Base-by-base conservation (phyloP, 2,329 filamentous ascomycete genomes). In the Dichotomopilus funicola region DNA sequence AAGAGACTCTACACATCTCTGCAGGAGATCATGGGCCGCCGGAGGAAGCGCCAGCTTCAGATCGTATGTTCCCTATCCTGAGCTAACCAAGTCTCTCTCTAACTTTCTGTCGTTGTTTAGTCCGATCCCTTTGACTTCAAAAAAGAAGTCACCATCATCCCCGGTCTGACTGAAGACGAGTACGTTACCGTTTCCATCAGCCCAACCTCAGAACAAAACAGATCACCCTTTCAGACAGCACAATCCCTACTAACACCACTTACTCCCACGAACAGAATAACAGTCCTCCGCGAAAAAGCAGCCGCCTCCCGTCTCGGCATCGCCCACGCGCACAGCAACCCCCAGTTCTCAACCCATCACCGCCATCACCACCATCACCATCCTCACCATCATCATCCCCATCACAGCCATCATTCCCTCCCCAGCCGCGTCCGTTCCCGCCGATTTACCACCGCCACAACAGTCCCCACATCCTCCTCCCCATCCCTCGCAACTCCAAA, bases 51-150 rank as follows among this genome's bases (percentile, higher is more conserved):
- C 19, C 65, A 63, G n/a, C 56, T 76, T 11, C 70, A 77, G 51
- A 81, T 81, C 66, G 77, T 80, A 65, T 59, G 76, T 54, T n/a
- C 11, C 7, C 9, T n/a, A 6, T n/a, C 19, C 3, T 6, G 8
- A 10, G 19, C 36, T 12, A 33, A 13, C 5, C 6, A 33, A 8
- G 51, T 33, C 19, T n/a, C 46, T 43, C 55, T 67, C 56, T 68
- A 68, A 49, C 45, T 6, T 12, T 45, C 6, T 12, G 50, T 6
- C 6, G 1, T 51, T 27, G 19, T 27, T 3, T 57, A 83, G 81
- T 83, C 80, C 49, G 75, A 75, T 8, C 81, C 81, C 0, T 85
- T 80, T 68, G 74, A 83, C 66, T 78, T 83, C 64, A 78, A 78
- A 65, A 76, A 75, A 56, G 78, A 81, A 64, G 69, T 73, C n/a